These are phyloP conservation scores for Sugiyamaella pinicola DNA, from an alignment of 1,139 yeast genomes.

Conservation along the genomic window DNA sequence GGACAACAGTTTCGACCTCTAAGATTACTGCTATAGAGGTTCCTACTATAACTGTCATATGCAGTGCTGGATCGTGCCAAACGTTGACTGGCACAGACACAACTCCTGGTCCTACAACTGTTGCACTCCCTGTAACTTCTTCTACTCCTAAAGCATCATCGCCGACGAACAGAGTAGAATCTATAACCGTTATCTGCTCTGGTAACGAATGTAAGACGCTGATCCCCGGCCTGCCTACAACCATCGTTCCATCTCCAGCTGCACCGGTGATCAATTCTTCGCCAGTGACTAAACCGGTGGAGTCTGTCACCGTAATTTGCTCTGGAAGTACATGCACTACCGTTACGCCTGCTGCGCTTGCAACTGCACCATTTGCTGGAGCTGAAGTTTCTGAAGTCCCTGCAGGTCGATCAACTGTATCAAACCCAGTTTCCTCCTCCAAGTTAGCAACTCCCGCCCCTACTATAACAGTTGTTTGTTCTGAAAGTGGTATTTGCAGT, in stretches of 20 bases:
- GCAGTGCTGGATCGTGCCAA: slow-evolving; percentile 12
- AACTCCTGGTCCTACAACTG: slow-evolving; percentile 15
- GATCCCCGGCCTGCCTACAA: not conserved
- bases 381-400: not conserved
- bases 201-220: slow-evolving; percentile 11
- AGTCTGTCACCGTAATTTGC: slow-evolving; percentile 19
- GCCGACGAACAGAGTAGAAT: not conserved
- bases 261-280: not conserved
- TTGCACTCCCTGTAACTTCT: not conserved
- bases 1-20: slow-evolving; percentile 1
- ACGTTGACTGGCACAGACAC: slow-evolving; percentile 1
- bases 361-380: slow-evolving; percentile 9
- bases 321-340: slow-evolving; percentile 15
- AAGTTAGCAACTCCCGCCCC: slow-evolving; percentile 6
- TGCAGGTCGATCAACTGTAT: not conserved
- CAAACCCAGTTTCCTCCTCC: not conserved
- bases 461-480: not conserved
- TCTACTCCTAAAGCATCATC: not conserved
- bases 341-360: slow-evolving; percentile 14
- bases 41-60: slow-evolving; percentile 15
- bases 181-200: slow-evolving; percentile 14
- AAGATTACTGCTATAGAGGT: not conserved
- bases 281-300: not conserved
- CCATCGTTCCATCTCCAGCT: slow-evolving; percentile 3
- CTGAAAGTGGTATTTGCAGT: slow-evolving; percentile 15